Conservation (phyloP, 805 yeast species). For the Metschnikowia peoriensis region DNA sequence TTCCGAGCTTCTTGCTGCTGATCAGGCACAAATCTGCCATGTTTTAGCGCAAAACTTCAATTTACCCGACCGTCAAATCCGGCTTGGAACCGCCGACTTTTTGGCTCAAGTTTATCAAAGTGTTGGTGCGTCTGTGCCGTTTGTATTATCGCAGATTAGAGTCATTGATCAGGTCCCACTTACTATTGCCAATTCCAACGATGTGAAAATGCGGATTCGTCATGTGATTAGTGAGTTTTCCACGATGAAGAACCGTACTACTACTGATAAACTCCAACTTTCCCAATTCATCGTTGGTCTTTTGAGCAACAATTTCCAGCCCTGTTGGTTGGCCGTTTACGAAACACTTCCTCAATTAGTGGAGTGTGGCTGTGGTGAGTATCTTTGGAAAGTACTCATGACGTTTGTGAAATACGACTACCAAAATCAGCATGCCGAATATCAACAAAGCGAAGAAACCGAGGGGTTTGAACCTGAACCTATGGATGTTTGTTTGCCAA, state of each 20-base stretch:
- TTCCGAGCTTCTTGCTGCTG: not conserved
- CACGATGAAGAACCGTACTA: not conserved
- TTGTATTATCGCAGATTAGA: constrained; percentile 41
- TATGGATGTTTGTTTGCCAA: constrained; percentile 11
- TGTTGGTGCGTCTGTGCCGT: constrained; percentile 29
- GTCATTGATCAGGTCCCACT: constrained; percentile 70
- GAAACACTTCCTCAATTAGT: constrained; percentile 55
- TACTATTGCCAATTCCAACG: constrained; percentile 68
- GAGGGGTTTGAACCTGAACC: not conserved
- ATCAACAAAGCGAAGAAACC: constrained; percentile 9
- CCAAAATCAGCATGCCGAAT: constrained; percentile 16
- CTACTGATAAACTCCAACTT: constrained; percentile 1
- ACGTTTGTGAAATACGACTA: constrained; percentile 30
- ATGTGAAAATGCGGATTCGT: constrained; percentile 67
- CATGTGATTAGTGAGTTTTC: constrained; percentile 47
- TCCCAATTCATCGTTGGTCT: constrained; percentile 51
- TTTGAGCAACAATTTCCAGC: constrained; percentile 72
- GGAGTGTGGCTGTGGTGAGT: constrained; percentile 25
- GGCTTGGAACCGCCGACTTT: constrained; percentile 52
- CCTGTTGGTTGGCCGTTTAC: constrained; percentile 76
- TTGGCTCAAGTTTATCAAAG: constrained; percentile 31
- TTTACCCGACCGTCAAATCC: constrained; percentile 49
- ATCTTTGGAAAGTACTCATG: constrained; percentile 56
- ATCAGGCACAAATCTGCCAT: constrained; percentile 9
- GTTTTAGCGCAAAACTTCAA: constrained; percentile 33